Percentiles rank a stretch among this genome's conserved stretches.
These are phyloP conservation scores for Wallacemonas collosoma DNA, from an alignment of 208 protist genomes.

Conservation along the genomic window DNA sequence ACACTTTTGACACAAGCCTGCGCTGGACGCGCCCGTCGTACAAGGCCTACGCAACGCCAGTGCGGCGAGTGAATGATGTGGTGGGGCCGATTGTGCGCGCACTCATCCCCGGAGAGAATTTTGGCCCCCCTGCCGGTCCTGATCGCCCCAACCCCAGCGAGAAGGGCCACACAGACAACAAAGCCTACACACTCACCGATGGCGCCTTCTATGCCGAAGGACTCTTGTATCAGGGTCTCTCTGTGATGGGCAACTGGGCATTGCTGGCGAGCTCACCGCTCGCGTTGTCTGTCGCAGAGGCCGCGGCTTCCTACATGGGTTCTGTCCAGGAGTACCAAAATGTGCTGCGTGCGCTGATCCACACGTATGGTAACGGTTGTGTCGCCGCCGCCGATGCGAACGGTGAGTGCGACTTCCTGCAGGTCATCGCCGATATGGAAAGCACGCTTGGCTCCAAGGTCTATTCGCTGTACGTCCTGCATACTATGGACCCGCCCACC, in stretches of 20 bases:
- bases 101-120: slow-evolving; percentile 1
- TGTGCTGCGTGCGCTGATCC: slow-evolving; percentile 19
- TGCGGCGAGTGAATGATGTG: slow-evolving; percentile 37
- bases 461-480: slow-evolving; percentile 41
- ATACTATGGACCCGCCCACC: slow-evolving; percentile 20
- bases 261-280: slow-evolving; percentile 50
- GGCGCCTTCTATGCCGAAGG: slow-evolving; percentile 47
- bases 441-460: slow-evolving; percentile 32
- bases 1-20: slow-evolving; percentile 39
- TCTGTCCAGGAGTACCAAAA: slow-evolving; percentile 39
- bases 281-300: slow-evolving; percentile 48
- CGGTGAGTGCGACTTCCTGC: slow-evolving; percentile 30
- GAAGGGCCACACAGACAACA: not conserved
- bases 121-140: not conserved
- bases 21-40: slow-evolving; percentile 33
- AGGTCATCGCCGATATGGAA: slow-evolving; percentile 36
- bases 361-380: slow-evolving; percentile 30
- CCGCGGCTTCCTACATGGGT: slow-evolving; percentile 31
- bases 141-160: not conserved
- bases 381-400: slow-evolving; percentile 24
- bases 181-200: slow-evolving; percentile 25
- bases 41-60: slow-evolving; percentile 28
- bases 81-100: slow-evolving; percentile 25
- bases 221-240: slow-evolving; percentile 58
- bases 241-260: slow-evolving; percentile 53